phyloP scores from a whole-genome alignment of 495 filamentous ascomycete species.

The Penicillium bialowiezense region DNA sequence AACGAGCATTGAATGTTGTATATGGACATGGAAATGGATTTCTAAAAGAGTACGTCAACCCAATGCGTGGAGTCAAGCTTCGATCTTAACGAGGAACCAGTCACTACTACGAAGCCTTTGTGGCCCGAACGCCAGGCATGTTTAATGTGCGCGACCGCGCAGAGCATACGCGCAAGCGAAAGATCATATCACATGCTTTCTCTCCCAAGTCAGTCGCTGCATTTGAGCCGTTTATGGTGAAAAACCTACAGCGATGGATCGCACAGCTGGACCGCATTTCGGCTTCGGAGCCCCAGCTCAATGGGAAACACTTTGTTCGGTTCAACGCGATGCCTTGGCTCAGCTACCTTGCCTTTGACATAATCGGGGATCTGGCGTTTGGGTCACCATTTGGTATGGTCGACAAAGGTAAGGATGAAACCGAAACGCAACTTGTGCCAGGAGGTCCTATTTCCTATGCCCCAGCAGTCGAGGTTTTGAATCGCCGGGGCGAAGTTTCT shows the following conservation, averaged over 20 bases:
- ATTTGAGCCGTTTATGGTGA: conserved; percentile 75
- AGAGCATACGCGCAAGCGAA: conserved; percentile 78
- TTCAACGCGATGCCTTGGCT: conserved; percentile 79
- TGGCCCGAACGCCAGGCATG: conserved; percentile 70
- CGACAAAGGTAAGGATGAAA: conserved; percentile 40
- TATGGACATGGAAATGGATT: conserved; percentile 60
- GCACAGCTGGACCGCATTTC: conserved; percentile 61
- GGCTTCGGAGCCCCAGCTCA: conserved; percentile 6
- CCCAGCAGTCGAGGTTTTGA: conserved; percentile 37
- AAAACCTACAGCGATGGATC: conserved; percentile 65
- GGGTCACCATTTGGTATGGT: conserved; percentile 43
- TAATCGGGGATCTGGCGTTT: conserved; percentile 32
- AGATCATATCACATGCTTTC: conserved; percentile 76
- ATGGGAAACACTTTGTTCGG: conserved; percentile 33
- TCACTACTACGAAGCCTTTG: conserved; percentile 79
- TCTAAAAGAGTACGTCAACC: conserved; percentile 51
- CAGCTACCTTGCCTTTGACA: conserved; percentile 79
- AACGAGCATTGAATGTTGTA: conserved; percentile 24
- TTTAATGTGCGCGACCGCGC: conserved; percentile 76
- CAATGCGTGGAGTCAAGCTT: not conserved
- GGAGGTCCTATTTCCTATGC: conserved; percentile 27
- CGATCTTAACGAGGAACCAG: conserved; percentile 21
- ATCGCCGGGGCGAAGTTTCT: conserved; percentile 38
- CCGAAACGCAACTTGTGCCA: conserved; percentile 36
- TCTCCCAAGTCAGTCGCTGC: conserved; percentile 65